A percentile compares a stretch with the other conserved stretches of the same genome.
Evolutionary conservation across 2,329 filamentous ascomycete species (phyloP).

Genomic region (Cordyceps cateniannulata): DNA sequence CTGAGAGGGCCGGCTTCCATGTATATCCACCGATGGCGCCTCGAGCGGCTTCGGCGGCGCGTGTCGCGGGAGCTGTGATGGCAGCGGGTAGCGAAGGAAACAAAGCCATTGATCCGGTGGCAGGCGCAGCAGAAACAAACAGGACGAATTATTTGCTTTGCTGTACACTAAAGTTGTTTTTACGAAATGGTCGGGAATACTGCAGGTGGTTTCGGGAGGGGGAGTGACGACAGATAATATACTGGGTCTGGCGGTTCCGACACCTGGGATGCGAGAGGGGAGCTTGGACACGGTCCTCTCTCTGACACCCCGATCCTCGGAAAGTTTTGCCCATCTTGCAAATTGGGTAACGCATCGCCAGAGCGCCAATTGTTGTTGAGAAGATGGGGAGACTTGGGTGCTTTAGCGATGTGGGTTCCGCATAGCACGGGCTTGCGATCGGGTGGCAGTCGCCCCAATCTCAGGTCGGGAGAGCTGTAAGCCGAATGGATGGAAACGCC

Average conservation of each 20-base stretch:
- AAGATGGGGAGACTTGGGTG: neutral
- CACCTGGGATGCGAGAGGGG: neutral
- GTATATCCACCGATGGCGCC: conserved; percentile 37
- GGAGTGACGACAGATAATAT: neutral
- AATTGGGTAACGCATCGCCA: conserved; percentile 1
- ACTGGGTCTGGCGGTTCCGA: neutral
- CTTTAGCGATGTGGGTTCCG: neutral
- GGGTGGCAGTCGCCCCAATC: neutral
- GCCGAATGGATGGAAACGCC: neutral
- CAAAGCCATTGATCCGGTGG: neutral
- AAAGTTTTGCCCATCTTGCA: neutral
- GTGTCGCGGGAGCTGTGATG: conserved; percentile 32
- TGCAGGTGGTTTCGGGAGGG: neutral
- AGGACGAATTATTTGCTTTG: neutral
- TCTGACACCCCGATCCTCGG: neutral
- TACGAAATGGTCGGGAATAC: neutral
- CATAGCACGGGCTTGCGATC: conserved; percentile 1
- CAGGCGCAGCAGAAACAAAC: neutral
- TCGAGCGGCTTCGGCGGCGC: conserved; percentile 34
- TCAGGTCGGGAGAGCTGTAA: neutral
- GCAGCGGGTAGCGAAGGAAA: conserved; percentile 29
- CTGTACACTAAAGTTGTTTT: too few species aligned
- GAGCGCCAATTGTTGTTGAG: neutral
- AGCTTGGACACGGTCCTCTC: neutral
- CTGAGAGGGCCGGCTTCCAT: conserved; percentile 39